Conservation (phyloP, 768 basidiomycete genomes). For the Infundibulicybe gibba region DNA sequence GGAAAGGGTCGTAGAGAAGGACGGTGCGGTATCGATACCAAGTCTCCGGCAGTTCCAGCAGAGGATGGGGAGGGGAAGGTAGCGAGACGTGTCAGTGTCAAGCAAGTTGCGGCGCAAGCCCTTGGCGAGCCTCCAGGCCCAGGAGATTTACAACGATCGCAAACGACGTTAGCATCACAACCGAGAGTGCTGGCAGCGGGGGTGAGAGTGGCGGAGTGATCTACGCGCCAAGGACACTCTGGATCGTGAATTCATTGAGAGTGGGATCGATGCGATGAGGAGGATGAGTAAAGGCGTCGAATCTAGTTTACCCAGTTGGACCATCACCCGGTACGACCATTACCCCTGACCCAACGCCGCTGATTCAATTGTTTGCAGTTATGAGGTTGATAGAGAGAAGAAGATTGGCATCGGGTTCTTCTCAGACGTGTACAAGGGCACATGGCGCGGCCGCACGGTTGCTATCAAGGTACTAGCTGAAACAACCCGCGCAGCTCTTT, state of each 20-base stretch:
- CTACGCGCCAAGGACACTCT: slow-evolving; percentile 38
- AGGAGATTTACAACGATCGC: not conserved
- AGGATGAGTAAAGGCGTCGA: slow-evolving; percentile 47
- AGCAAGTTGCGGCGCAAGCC: slow-evolving; percentile 1
- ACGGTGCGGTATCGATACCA: slow-evolving; percentile 4
- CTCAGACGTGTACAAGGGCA: slow-evolving; percentile 75
- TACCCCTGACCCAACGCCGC: not conserved
- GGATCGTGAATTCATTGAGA: slow-evolving; percentile 69
- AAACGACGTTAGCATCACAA: slow-evolving; percentile 6
- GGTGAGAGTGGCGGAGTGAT: slow-evolving; percentile 7
- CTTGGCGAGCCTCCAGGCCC: not conserved
- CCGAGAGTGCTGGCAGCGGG: slow-evolving; percentile 1
- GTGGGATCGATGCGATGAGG: slow-evolving; percentile 66
- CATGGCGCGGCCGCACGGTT: slow-evolving; percentile 63
- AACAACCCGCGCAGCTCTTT: slow-evolving; percentile 59
- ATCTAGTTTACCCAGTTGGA: slow-evolving; percentile 62
- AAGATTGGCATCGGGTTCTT: slow-evolving; percentile 75
- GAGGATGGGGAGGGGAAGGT: slow-evolving; percentile 4
- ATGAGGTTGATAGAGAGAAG: slow-evolving; percentile 70
- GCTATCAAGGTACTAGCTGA: slow-evolving; percentile 72
- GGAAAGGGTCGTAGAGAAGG: slow-evolving; percentile 37
- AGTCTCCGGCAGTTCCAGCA: not conserved
- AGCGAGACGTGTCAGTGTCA: slow-evolving; percentile 3
- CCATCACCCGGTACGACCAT: slow-evolving; percentile 54
- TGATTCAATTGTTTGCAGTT: slow-evolving; percentile 28